Evolutionary conservation across 2,329 filamentous ascomycete species (phyloP), one percentile per base, ranked within the genome.

Genomic region (Neofusicoccum cordaticola): DNA sequence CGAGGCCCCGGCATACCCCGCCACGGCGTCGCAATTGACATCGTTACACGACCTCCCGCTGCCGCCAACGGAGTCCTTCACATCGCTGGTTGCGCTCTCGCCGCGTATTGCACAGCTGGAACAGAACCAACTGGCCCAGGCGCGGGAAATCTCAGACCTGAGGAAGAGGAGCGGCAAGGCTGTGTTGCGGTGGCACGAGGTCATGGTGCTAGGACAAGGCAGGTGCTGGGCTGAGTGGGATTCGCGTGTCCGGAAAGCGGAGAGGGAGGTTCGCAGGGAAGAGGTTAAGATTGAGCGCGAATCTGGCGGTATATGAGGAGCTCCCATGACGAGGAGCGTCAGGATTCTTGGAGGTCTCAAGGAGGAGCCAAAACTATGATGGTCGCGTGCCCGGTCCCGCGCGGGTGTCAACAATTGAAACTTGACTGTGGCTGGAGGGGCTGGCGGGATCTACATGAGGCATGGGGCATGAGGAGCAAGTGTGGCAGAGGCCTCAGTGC

Each of bases 161-260:
- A 84, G 86, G 73, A 84, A 78, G 67, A 84, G 83, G 68, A 93
- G 85, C 78, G 90, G 87, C 75, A 69, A 76, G 52, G 52, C 80
- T 11, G 75, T 81, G 63, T 75, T 77, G 75, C 75, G 67, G 41
- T 96, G 92, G 89, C 93, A 94, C 76, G 88, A 93, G 74, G 80
- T 86, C 27, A 86, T 87, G 3, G 82, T 95, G 48, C 79, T 96
- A 53, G 84, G 84, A 11, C 86, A 86, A 69, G 89, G 89, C 0
- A 85, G 87, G 69, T 84, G 85, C 65, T 88, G 92, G 79, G 89
- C 89, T 22, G 86, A 89, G 60, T 87, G 89, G 72, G 90, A 96
- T 77, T 83, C 85, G 39, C 82, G 90, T 57, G 76, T 93, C 12
- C 85, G 86, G 75, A 80, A 82, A 66, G 84, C 87, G 7, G 91